These are phyloP conservation scores for Lipomyces mesembrius DNA, from an alignment of 805 yeast species.

Conservation along the genomic window DNA sequence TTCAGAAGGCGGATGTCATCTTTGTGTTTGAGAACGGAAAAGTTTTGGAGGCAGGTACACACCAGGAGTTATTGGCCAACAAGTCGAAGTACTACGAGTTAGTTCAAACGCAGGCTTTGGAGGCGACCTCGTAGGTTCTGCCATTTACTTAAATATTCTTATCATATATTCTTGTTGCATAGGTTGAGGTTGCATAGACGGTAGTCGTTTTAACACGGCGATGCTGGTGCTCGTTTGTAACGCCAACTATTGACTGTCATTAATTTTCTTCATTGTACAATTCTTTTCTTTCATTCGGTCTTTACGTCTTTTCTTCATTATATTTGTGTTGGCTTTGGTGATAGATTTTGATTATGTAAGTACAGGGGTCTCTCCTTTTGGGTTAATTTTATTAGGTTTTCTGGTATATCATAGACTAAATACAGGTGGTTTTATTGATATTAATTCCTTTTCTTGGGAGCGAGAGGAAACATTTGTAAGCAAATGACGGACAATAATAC, in stretches of 20 bases:
- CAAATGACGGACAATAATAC: too few species aligned
- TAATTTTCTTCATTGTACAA: background rate
- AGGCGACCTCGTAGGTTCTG: constrained; percentile 25
- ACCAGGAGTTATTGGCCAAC: constrained; percentile 51
- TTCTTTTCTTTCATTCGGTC: background rate
- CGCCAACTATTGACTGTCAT: background rate
- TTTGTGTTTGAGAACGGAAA: constrained; percentile 64
- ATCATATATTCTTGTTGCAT: background rate
- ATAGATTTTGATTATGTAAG: background rate
- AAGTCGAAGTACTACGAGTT: constrained; percentile 49
- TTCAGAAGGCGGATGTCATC: constrained; percentile 64
- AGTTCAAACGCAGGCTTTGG: constrained; percentile 51
- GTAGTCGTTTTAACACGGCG: too few species aligned
- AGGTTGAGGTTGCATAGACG: background rate
- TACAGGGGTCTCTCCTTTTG: background rate
- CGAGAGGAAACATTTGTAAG: too few species aligned
- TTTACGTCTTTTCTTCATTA: background rate
- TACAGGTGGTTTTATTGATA: background rate
- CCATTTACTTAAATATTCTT: background rate
- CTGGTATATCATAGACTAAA: background rate
- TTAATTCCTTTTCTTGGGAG: too few species aligned
- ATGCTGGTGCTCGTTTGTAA: background rate
- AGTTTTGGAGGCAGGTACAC: constrained; percentile 64
- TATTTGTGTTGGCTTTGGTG: background rate
- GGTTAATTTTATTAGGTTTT: background rate